Conservation (phyloP, 1,139 yeast genomes). For the Kluyveromyces sp. region DNA sequence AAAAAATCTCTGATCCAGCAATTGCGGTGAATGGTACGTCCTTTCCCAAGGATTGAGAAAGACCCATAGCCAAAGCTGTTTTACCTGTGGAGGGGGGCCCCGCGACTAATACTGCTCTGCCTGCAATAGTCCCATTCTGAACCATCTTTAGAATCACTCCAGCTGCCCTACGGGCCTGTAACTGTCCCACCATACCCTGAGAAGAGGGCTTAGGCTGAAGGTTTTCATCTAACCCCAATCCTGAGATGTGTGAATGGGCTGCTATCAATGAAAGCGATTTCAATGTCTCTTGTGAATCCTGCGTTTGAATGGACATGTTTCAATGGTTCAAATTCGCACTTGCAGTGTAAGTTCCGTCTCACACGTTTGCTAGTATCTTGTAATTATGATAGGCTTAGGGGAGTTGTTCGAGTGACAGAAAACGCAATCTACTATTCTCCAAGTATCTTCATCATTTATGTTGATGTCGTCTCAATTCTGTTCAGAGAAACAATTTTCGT, state of each 20-base stretch:
- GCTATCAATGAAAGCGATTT: slow-evolving; percentile 72
- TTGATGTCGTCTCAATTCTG: no score
- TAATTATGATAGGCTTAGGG: no score
- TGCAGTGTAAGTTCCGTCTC: neutral
- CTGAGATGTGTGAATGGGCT: slow-evolving; percentile 94
- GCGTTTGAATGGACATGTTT: slow-evolving; percentile 40
- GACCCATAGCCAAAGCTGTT: slow-evolving; percentile 97
- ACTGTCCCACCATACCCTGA: slow-evolving; percentile 98
- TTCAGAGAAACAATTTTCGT: neutral
- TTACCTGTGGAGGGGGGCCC: slow-evolving; percentile 99
- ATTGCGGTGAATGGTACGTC: slow-evolving; percentile 96
- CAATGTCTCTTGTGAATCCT: slow-evolving; percentile 38
- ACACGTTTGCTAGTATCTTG: neutral
- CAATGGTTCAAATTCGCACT: no score
- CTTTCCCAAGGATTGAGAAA: slow-evolving; percentile 77
- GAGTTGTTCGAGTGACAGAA: no score
- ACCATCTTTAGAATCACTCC: slow-evolving; percentile 92
- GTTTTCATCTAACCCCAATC: slow-evolving; percentile 87
- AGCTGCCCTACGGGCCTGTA: slow-evolving; percentile 91
- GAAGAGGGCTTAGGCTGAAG: slow-evolving; percentile 70
- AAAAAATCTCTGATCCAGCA: slow-evolving; percentile 89
- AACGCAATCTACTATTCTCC: no score
- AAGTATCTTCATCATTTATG: no score
- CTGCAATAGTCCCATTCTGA: slow-evolving; percentile 90
- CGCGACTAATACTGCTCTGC: slow-evolving; percentile 90